A percentile compares a stretch with the other conserved stretches of the same genome.
Evolutionary conservation across 495 filamentous ascomycete genomes (phyloP).

Genomic region (Podospora conica): DNA sequence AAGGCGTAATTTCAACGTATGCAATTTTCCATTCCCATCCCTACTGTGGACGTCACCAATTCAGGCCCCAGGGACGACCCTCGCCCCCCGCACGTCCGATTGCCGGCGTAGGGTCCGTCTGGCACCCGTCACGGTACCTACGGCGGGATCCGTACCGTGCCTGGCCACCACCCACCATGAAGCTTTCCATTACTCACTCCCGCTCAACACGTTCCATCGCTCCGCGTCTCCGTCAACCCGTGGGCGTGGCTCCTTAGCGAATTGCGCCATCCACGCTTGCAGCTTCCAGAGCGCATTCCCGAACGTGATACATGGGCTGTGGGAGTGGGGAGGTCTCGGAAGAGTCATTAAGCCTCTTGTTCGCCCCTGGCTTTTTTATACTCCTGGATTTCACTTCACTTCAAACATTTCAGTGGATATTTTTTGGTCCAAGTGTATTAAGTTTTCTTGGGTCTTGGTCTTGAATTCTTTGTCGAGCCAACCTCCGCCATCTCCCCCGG

Average conservation of each 20-base stretch:
- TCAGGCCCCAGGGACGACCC: not conserved
- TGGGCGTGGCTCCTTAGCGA: slow-evolving; percentile 7
- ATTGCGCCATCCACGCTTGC: slow-evolving; percentile 34
- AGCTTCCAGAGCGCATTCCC: slow-evolving; percentile 3
- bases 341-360: not conserved
- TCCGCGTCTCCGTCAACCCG: not conserved
- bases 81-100: slow-evolving; percentile 21
- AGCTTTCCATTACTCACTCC: slow-evolving; percentile 6
- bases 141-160: not conserved
- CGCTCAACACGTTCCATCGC: not conserved
- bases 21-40: no score
- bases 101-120: slow-evolving; percentile 17
- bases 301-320: not conserved
- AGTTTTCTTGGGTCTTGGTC: no score
- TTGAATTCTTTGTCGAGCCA: not conserved
- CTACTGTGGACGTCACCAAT: not conserved
- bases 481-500: not conserved
- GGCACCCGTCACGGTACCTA: not conserved
- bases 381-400: not conserved
- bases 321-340: not conserved
- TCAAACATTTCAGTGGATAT: not conserved
- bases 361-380: not conserved
- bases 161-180: not conserved
- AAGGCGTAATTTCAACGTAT: no score
- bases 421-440: not conserved